phyloP scores from a whole-genome alignment of 225 moss, liverwort and hornwort genomes.

The Asterella californica region DNA sequence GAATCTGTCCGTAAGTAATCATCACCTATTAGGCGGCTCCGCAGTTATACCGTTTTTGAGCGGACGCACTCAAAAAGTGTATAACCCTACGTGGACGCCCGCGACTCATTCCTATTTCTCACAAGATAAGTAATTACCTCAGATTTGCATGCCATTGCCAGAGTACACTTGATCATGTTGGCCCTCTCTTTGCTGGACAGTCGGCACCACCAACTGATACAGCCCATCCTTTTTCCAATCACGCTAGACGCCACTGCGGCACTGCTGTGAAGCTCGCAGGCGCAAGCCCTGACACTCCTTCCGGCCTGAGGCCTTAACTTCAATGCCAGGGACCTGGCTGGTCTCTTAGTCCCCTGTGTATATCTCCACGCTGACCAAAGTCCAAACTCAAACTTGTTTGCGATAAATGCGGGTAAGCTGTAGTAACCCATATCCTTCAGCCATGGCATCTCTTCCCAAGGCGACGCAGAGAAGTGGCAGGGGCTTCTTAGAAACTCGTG shows the following conservation, averaged over 20 bases:
- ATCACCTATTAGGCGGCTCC: neutral
- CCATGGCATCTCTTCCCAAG: conserved; percentile 88
- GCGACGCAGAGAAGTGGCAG: conserved; percentile 48
- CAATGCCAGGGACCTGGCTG: conserved; percentile 50
- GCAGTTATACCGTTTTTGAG: no score
- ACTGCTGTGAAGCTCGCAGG: conserved; percentile 49
- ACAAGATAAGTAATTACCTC: conserved; percentile 46
- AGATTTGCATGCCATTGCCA: conserved; percentile 52
- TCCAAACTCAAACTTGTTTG: conserved; percentile 79
- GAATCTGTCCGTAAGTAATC: neutral
- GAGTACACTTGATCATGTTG: conserved; percentile 37
- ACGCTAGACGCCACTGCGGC: conserved; percentile 62
- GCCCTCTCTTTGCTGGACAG: conserved; percentile 47
- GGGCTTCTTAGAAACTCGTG: conserved; percentile 64
- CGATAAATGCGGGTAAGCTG: conserved; percentile 70
- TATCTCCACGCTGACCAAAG: conserved; percentile 73
- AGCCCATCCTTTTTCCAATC: conserved; percentile 59
- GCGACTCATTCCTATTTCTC: neutral
- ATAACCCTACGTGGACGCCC: neutral
- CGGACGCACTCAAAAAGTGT: neutral
- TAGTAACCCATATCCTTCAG: conserved; percentile 80
- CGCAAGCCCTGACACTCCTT: conserved; percentile 33
- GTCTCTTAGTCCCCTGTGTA: conserved; percentile 54
- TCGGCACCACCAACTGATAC: conserved; percentile 69
- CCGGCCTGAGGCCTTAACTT: conserved; percentile 48